Conservation (phyloP, 2,329 filamentous ascomycete species). For the Cladosporium sp. region DNA sequence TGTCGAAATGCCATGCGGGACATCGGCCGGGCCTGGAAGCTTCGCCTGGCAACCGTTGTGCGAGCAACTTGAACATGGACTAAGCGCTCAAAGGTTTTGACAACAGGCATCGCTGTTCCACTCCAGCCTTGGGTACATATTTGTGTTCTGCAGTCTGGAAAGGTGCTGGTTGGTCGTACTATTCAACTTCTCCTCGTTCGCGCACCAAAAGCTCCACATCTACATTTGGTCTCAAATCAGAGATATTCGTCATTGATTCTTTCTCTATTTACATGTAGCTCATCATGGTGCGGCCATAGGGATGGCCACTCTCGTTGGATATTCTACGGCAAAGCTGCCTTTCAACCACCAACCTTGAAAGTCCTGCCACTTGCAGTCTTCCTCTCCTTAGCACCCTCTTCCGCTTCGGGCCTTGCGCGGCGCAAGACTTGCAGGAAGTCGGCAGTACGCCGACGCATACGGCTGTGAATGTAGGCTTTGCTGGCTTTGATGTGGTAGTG, state of each 20-base stretch:
- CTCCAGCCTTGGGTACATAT: neutral
- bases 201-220: neutral
- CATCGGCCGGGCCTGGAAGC: neutral
- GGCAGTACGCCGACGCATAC: conserved; percentile 95
- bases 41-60: neutral
- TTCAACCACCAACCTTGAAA: conserved; percentile 65
- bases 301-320: neutral
- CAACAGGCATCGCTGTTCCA: neutral
- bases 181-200: neutral
- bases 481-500: conserved; percentile 99
- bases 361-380: conserved; percentile 97
- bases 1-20: neutral
- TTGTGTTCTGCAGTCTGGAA: neutral
- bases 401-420: conserved; percentile 88
- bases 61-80: neutral
- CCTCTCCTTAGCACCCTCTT: conserved; percentile 78
- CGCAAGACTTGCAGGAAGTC: conserved; percentile 99
- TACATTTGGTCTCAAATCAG: neutral
- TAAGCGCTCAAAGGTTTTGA: neutral
- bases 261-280: conserved; percentile 6
- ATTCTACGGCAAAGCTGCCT: neutral
- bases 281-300: neutral
- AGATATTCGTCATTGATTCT: neutral
- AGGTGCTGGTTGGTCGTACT: neutral
- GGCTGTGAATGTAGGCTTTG: conserved; percentile 97